Percentiles rank a stretch among this genome's conserved stretches.
Conservation (phyloP, 495 filamentous ascomycete genomes). For the Annulohypoxylon bovei region DNA sequence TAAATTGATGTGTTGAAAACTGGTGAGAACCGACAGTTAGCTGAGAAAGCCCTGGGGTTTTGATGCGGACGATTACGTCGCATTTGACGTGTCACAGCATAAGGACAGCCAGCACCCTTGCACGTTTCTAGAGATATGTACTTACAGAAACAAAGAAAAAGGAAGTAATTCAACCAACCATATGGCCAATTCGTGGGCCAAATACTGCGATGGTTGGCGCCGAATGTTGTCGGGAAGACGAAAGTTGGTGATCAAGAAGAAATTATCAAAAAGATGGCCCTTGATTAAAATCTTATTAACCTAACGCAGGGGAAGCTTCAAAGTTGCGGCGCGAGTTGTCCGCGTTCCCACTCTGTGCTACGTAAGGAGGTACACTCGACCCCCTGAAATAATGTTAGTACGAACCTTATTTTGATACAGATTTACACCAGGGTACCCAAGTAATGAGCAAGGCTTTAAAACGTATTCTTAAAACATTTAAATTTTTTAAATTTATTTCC, state of each 20-base stretch:
- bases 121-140: not conserved
- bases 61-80: conserved; percentile 23
- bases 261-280: conserved; percentile 20
- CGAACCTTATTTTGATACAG: too few species aligned
- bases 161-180: conserved; percentile 31
- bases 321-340: conserved; percentile 12
- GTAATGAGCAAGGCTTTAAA: too few species aligned
- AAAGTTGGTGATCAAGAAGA: conserved; percentile 23
- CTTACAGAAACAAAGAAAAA: conserved; percentile 41
- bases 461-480: too few species aligned
- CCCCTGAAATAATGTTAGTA: too few species aligned
- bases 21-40: conserved; percentile 21
- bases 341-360: conserved; percentile 36
- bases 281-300: conserved; percentile 29
- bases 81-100: conserved; percentile 21
- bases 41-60: not conserved
- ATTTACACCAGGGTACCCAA: too few species aligned
- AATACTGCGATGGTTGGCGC: conserved; percentile 30
- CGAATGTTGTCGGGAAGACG: conserved; percentile 18
- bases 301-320: conserved; percentile 38
- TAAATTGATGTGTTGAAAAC: conserved; percentile 23
- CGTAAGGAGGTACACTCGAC: not conserved
- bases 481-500: too few species aligned
- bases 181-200: conserved; percentile 29
- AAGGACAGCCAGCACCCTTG: conserved; percentile 1